Evolutionary conservation across 495 filamentous ascomycete species (phyloP).

Genomic region (Aspergillus steynii): DNA sequence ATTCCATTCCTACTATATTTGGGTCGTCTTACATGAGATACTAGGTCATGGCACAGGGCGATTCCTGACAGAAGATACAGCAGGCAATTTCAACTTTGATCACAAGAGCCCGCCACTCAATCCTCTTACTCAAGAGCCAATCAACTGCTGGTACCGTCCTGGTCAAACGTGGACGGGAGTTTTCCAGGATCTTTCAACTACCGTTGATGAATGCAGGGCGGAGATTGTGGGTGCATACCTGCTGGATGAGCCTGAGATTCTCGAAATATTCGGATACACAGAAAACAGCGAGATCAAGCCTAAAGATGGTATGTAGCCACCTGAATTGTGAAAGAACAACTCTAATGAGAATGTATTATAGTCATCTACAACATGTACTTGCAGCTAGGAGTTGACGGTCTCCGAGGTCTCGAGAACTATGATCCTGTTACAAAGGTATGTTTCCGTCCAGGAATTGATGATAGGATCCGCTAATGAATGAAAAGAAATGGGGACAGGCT

Average conservation of each 20-base stretch:
- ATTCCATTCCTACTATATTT: slow-evolving; percentile 40
- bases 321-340: neutral
- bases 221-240: slow-evolving; percentile 45
- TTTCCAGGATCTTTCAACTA: slow-evolving; percentile 45
- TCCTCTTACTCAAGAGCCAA: slow-evolving; percentile 42
- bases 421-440: slow-evolving; percentile 38
- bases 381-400: slow-evolving; percentile 44
- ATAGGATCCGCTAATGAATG: slow-evolving; percentile 1
- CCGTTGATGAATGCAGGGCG: slow-evolving; percentile 51
- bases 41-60: slow-evolving; percentile 46
- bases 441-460: neutral
- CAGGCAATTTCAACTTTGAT: slow-evolving; percentile 50
- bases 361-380: slow-evolving; percentile 47
- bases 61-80: slow-evolving; percentile 21
- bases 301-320: slow-evolving; percentile 26
- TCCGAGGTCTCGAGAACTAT: slow-evolving; percentile 45
- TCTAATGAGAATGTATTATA: slow-evolving; percentile 17
- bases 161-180: slow-evolving; percentile 50
- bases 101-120: slow-evolving; percentile 39
- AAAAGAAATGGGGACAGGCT: slow-evolving; percentile 47
- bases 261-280: slow-evolving; percentile 39
- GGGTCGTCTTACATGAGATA: slow-evolving; percentile 46
- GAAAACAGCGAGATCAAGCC: slow-evolving; percentile 28
- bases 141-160: slow-evolving; percentile 45
- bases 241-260: slow-evolving; percentile 39